phyloP scores from a whole-genome alignment of 768 basidiomycete genomes.

The Terana coerulea region DNA sequence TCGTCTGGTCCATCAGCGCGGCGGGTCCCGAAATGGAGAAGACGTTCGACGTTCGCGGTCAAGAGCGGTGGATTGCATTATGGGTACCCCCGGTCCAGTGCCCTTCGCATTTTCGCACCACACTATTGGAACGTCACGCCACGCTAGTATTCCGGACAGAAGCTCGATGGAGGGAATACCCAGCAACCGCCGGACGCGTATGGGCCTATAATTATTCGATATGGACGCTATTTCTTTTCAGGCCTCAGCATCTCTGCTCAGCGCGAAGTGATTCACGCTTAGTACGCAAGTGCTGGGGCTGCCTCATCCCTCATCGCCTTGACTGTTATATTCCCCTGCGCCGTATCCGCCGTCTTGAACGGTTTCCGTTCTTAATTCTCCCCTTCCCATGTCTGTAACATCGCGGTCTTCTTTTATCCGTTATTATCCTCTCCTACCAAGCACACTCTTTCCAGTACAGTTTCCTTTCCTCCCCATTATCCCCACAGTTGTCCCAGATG shows the following conservation, averaged over 20 bases:
- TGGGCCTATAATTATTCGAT: slow-evolving; percentile 42
- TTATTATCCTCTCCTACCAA: slow-evolving; percentile 10
- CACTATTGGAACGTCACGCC: too few relatives aligned
- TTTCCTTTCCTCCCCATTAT: slow-evolving; percentile 16
- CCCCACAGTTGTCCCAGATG: slow-evolving; percentile 7
- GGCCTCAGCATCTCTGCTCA: slow-evolving; percentile 16
- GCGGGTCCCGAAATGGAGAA: slow-evolving; percentile 11
- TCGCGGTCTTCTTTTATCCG: slow-evolving; percentile 12
- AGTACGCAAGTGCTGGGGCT: slow-evolving; percentile 7
- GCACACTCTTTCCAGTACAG: slow-evolving; percentile 17
- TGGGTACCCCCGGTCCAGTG: too few relatives aligned
- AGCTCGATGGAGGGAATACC: slow-evolving; percentile 15
- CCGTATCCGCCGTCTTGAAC: slow-evolving; percentile 20
- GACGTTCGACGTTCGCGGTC: background rate
- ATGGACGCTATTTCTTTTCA: slow-evolving; percentile 82
- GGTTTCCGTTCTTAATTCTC: slow-evolving; percentile 4
- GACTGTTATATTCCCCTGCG: slow-evolving; percentile 21
- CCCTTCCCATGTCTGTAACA: slow-evolving; percentile 12
- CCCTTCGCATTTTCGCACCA: too few relatives aligned
- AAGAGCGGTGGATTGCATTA: background rate
- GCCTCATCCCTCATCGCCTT: slow-evolving; percentile 22
- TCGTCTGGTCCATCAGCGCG: slow-evolving; percentile 29
- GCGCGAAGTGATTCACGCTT: slow-evolving; percentile 6
- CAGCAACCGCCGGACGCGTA: slow-evolving; percentile 26
- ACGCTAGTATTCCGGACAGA: slow-evolving; percentile 6